Base-by-base conservation (phyloP, 2,329 filamentous ascomycete genomes). In the Plenodomus lindquistii region DNA sequence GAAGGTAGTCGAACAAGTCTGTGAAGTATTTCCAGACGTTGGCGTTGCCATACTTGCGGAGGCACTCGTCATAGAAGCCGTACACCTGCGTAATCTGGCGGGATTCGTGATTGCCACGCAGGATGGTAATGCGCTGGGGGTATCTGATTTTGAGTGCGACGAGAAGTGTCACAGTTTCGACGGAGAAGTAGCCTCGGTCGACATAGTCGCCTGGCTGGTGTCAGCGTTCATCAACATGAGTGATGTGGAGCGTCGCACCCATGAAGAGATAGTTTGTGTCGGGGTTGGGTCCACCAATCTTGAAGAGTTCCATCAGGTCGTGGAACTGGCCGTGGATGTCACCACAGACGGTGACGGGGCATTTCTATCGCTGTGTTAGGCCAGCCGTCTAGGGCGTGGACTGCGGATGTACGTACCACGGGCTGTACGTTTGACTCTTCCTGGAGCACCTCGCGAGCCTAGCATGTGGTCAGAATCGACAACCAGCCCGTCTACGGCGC, bases 231-330 rank as follows among this genome's bases (percentile, higher is more conserved):
- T 24, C 40, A 24, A 17, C 13, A 19, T 22, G 38, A 9, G 16
- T 20, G 43, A 29, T n/a, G 22, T 34, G 20, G 42, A 29, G 38
- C 17, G 35, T 44, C 58, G 41, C 40, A 94, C 91, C 92, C 91
- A 99, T 97, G 80, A 97, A 97, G 60, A 97, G 87, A 77, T 97
- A 97, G 80, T 97, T 97, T 71, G 94, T 97, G 76, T 99, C 94
- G 60, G 94, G 94, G 72, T 96, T 97, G 52, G 92, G 91, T 45
- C 94, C 94, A 63, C 94, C 94, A 74, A 99, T 97, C 79, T 96
- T 95, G 84, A 99, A 99, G 44, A 99, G 85, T 79, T 99, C 94
- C 91, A 99, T 97, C 75, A 99, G 78, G 72, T 99, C 94, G 76
- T 97, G 93, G 75, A 97, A 97, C 77, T 99, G 94, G 61, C 94